phyloP scores from a whole-genome alignment of 768 basidiomycete species.

The Tylopilus sp. region DNA sequence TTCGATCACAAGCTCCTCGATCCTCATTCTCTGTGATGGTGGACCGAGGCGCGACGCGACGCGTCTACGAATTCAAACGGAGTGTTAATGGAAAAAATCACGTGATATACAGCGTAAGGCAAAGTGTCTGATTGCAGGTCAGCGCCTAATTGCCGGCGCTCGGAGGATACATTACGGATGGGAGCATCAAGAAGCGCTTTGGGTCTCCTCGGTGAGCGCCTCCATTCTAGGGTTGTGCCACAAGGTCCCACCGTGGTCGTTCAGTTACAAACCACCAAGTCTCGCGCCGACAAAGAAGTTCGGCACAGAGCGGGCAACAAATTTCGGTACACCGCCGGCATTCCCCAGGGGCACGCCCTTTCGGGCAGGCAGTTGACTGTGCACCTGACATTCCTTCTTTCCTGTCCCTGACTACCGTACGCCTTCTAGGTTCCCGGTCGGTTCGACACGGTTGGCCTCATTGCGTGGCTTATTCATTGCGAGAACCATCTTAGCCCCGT shows the following conservation, averaged over 20 bases:
- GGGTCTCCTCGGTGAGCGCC: neutral
- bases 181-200: neutral
- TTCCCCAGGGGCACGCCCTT: constrained; percentile 4
- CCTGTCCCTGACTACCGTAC: neutral
- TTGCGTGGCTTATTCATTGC: neutral
- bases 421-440: neutral
- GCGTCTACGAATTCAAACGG: constrained; percentile 26
- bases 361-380: neutral
- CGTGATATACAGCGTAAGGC: constrained; percentile 7
- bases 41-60: constrained; percentile 29
- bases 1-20: constrained; percentile 94
- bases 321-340: constrained; percentile 13
- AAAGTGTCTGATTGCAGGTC: neutral
- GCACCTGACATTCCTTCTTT: neutral
- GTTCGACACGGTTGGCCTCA: neutral
- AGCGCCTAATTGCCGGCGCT: constrained; percentile 17
- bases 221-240: neutral
- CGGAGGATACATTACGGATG: neutral
- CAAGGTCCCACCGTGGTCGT: too few relatives aligned
- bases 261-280: neutral
- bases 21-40: constrained; percentile 63
- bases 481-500: neutral
- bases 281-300: constrained; percentile 19
- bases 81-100: constrained; percentile 18
- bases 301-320: constrained; percentile 5